phyloP scores from a whole-genome alignment of 2,329 filamentous ascomycete species.

The Pseudohalonectria lignicola region DNA sequence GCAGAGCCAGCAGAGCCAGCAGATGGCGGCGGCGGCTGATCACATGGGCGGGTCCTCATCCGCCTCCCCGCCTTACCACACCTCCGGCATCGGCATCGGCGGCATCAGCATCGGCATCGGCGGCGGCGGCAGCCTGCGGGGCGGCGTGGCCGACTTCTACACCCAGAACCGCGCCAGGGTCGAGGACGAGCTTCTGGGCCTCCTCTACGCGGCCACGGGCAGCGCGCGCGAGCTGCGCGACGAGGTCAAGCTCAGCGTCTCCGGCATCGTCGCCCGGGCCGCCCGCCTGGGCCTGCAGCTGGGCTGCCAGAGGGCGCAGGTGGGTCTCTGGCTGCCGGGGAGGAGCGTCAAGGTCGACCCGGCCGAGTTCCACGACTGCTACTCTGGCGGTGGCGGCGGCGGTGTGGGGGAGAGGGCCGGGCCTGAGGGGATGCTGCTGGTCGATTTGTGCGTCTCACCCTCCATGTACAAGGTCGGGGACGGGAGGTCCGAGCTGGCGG shows the following conservation, averaged over 20 bases:
- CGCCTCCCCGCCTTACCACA: too few relatives aligned
- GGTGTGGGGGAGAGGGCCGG: slow-evolving; percentile 1
- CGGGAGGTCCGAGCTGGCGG: slow-evolving; percentile 4
- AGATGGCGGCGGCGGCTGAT: too few relatives aligned
- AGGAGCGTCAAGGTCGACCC: slow-evolving; percentile 3
- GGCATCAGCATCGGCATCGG: too few relatives aligned
- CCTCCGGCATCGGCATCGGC: too few relatives aligned
- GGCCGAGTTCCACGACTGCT: slow-evolving; percentile 6
- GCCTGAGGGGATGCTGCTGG: not conserved
- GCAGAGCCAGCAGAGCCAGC: too few relatives aligned
- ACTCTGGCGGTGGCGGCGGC: too few relatives aligned
- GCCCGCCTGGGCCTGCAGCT: slow-evolving; percentile 8
- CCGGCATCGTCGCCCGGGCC: slow-evolving; percentile 3
- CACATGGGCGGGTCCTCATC: too few relatives aligned
- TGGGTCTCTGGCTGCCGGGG: slow-evolving; percentile 3
- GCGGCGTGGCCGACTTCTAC: not conserved
- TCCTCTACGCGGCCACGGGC: slow-evolving; percentile 6
- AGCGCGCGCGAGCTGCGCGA: not conserved
- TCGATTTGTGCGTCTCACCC: slow-evolving; percentile 7
- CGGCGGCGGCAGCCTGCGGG: too few relatives aligned
- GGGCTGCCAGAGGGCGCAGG: slow-evolving; percentile 7
- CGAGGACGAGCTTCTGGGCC: not conserved
- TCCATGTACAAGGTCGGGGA: slow-evolving; percentile 7
- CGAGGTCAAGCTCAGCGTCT: slow-evolving; percentile 1
- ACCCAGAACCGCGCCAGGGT: slow-evolving; percentile 4